Conservation (phyloP, 768 basidiomycete genomes). For the Amanita inopinata region DNA sequence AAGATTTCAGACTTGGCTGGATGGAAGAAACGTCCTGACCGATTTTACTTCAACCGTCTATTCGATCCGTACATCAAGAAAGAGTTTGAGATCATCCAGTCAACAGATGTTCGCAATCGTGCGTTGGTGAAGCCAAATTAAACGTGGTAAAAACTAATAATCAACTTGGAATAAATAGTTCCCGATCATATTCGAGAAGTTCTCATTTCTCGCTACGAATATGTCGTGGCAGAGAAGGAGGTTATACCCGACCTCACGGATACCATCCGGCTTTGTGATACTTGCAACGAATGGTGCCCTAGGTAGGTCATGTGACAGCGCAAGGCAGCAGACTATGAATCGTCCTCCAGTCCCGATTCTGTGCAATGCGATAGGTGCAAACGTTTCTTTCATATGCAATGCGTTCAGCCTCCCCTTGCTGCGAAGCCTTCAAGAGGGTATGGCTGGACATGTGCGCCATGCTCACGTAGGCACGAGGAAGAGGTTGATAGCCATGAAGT, state of each 20-base stretch:
- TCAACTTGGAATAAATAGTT: slow-evolving; percentile 38
- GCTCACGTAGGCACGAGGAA: slow-evolving; percentile 79
- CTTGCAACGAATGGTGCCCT: slow-evolving; percentile 84
- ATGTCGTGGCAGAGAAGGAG: slow-evolving; percentile 91
- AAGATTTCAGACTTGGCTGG: slow-evolving; percentile 87
- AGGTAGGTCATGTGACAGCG: slow-evolving; percentile 40
- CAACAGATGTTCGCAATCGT: slow-evolving; percentile 85
- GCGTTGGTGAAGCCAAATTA: slow-evolving; percentile 24
- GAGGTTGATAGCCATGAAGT: slow-evolving; percentile 71
- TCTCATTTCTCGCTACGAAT: slow-evolving; percentile 81
- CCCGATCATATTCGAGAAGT: slow-evolving; percentile 73
- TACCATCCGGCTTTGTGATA: slow-evolving; percentile 71
- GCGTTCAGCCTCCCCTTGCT: slow-evolving; percentile 82
- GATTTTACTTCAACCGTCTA: slow-evolving; percentile 92
- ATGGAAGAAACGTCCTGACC: slow-evolving; percentile 91
- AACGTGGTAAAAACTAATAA: slow-evolving; percentile 15
- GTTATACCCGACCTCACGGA: slow-evolving; percentile 87
- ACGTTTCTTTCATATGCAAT: slow-evolving; percentile 89
- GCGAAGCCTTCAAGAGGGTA: slow-evolving; percentile 94
- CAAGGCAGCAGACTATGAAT: neutral
- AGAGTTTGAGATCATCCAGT: slow-evolving; percentile 92
- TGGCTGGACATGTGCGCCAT: slow-evolving; percentile 95
- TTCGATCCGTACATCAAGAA: slow-evolving; percentile 98
- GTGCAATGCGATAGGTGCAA: slow-evolving; percentile 91
- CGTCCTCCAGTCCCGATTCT: slow-evolving; percentile 56